A percentile compares a stretch with the other conserved stretches of the same genome.
Evolutionary conservation across 192 early-diverging fungal genomes (phyloP).

Genomic region (Martensiomyces pterosporus): DNA sequence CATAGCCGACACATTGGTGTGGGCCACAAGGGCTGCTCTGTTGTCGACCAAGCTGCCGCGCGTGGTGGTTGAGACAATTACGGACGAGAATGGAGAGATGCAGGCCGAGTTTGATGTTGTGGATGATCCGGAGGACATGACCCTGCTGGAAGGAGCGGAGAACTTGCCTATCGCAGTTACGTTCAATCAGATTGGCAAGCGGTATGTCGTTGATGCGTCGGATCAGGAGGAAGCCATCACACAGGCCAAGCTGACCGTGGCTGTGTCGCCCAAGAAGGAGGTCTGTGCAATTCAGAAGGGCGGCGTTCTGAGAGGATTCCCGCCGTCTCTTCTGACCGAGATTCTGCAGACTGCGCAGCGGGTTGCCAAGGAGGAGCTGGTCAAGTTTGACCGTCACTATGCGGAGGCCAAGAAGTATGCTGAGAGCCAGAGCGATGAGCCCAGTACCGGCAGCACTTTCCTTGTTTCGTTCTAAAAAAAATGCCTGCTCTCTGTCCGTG

Average conservation of each 20-base stretch:
- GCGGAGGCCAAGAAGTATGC: conserved; percentile 11
- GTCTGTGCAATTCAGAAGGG: conserved; percentile 88
- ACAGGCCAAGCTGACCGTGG: conserved; percentile 71
- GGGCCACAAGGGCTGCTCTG: conserved; percentile 86
- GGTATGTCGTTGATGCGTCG: conserved; percentile 84
- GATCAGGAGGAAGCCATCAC: conserved; percentile 87
- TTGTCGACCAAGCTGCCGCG: conserved; percentile 82
- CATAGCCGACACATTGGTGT: conserved; percentile 77
- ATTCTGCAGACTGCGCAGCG: conserved; percentile 33
- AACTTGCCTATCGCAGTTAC: conserved; percentile 81
- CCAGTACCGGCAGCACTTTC: conserved; percentile 46
- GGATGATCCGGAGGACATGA: conserved; percentile 83
- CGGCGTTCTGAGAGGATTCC: conserved; percentile 39
- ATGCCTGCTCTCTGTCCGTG: too few relatives aligned
- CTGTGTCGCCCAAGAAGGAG: conserved; percentile 74
- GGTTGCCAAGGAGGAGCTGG: conserved; percentile 32
- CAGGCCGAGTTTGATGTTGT: conserved; percentile 89
- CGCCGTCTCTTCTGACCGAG: conserved; percentile 38
- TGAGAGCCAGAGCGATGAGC: conserved; percentile 18
- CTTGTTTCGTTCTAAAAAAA: conserved; percentile 39
- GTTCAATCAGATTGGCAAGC: conserved; percentile 78
- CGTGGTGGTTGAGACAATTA: conserved; percentile 73
- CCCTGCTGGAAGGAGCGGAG: conserved; percentile 70
- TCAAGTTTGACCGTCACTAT: conserved; percentile 16
- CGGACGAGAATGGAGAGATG: conserved; percentile 73